phyloP scores from a whole-genome alignment of 306 rosid species.

The Dryas drummondii region DNA sequence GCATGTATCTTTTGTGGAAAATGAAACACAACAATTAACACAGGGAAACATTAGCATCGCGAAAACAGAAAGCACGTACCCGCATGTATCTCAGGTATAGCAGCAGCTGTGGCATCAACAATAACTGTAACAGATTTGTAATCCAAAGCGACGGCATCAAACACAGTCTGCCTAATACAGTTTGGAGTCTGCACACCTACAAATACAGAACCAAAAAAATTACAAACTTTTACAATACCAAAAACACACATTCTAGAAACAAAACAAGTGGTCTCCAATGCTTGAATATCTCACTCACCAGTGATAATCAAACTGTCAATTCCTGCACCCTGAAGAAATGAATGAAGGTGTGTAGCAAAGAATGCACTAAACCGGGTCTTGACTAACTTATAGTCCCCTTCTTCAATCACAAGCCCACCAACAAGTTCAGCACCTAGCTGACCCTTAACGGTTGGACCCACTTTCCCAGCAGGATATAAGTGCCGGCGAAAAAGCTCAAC shows the following conservation, averaged over 20 bases:
- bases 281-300: slow-evolving; percentile 45
- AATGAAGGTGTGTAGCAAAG: slow-evolving; percentile 76
- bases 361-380: slow-evolving; percentile 92
- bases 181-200: slow-evolving; percentile 96
- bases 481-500: slow-evolving; percentile 83
- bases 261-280: neutral
- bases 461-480: slow-evolving; percentile 45
- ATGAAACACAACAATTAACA: slow-evolving; percentile 9
- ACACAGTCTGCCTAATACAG: slow-evolving; percentile 90
- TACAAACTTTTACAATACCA: slow-evolving; percentile 7
- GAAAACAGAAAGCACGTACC: slow-evolving; percentile 46
- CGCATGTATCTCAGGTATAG: slow-evolving; percentile 62
- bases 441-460: slow-evolving; percentile 62
- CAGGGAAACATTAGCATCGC: neutral
- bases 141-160: slow-evolving; percentile 83
- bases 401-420: slow-evolving; percentile 71
- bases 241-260: neutral
- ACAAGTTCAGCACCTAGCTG: slow-evolving; percentile 68
- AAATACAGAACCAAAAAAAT: slow-evolving; percentile 12
- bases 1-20: no score
- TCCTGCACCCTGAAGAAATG: slow-evolving; percentile 62
- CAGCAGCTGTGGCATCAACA: slow-evolving; percentile 90
- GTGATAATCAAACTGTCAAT: slow-evolving; percentile 60
- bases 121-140: slow-evolving; percentile 66
- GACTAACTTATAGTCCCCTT: slow-evolving; percentile 81